Conservation (phyloP, 208 protist genomes). For the Naegleria lovaniensis region DNA sequence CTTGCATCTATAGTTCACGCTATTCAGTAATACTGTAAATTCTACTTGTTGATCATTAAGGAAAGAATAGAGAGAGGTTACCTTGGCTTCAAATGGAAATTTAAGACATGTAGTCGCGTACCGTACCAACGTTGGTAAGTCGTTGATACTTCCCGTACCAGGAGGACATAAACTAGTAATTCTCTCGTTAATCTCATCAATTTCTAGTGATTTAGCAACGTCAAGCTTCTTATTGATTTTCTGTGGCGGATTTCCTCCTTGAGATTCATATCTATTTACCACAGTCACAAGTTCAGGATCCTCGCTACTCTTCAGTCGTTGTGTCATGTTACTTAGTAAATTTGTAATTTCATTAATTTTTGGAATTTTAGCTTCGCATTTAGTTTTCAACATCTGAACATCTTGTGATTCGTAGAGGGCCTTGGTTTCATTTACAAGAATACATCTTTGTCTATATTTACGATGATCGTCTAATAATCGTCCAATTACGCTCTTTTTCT, state of each 20-base stretch:
- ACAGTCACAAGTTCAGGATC: neutral
- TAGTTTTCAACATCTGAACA: neutral
- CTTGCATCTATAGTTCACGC: slow-evolving; percentile 13
- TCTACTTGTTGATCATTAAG: slow-evolving; percentile 19
- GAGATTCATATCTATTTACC: neutral
- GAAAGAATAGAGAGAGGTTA: neutral
- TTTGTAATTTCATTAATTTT: neutral
- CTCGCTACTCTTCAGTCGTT: neutral
- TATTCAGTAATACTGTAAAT: neutral
- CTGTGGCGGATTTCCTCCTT: neutral
- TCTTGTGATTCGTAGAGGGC: neutral
- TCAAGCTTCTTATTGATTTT: slow-evolving; percentile 18
- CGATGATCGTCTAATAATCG: neutral
- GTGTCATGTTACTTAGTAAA: neutral
- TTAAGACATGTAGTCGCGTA: neutral
- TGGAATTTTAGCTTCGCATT: slow-evolving; percentile 16
- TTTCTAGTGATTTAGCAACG: neutral
- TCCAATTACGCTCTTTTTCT: slow-evolving; percentile 6
- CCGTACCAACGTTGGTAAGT: neutral
- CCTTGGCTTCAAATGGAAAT: slow-evolving; percentile 14
- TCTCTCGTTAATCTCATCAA: neutral
- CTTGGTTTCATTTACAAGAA: slow-evolving; percentile 14
- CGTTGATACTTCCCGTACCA: neutral
- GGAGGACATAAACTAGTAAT: slow-evolving; percentile 4
- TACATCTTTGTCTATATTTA: slow-evolving; percentile 4